phyloP scores from a whole-genome alignment of 306 rosid genomes.

The Prunus dulcis region DNA sequence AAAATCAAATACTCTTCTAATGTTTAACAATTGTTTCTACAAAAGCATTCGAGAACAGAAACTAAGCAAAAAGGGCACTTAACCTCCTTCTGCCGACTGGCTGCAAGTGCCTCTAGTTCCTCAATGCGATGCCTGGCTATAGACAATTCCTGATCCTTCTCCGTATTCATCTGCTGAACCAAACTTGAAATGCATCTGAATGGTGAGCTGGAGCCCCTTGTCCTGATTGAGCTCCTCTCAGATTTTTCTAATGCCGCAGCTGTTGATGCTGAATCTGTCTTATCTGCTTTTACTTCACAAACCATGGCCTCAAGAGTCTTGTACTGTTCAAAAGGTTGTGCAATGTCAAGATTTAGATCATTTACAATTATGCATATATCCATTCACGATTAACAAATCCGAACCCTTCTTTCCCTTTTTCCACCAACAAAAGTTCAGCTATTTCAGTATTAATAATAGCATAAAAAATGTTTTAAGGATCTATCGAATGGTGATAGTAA shows the following conservation, averaged over 20 bases:
- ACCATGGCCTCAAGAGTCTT: slow-evolving; percentile 84
- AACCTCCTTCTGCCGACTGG: slow-evolving; percentile 81
- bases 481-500: background rate
- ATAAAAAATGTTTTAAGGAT: background rate
- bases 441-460: background rate
- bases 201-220: slow-evolving; percentile 90
- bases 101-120: slow-evolving; percentile 77
- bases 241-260: slow-evolving; percentile 42
- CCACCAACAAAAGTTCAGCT: background rate
- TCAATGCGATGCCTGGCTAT: slow-evolving; percentile 56
- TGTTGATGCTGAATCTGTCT: slow-evolving; percentile 41
- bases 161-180: slow-evolving; percentile 87
- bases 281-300: slow-evolving; percentile 63
- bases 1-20: background rate
- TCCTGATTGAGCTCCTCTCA: slow-evolving; percentile 63
- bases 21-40: background rate
- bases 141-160: slow-evolving; percentile 85
- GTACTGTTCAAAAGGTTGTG: slow-evolving; percentile 52
- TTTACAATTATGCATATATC: background rate
- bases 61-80: slow-evolving; percentile 8
- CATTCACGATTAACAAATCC: background rate
- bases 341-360: slow-evolving; percentile 20
- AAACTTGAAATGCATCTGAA: slow-evolving; percentile 87
- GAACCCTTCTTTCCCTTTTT: background rate
- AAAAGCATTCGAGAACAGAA: slow-evolving; percentile 7